These are phyloP conservation scores for Euphorbia celastroides DNA, from an alignment of 441 rosid species.

Conservation along the genomic window DNA sequence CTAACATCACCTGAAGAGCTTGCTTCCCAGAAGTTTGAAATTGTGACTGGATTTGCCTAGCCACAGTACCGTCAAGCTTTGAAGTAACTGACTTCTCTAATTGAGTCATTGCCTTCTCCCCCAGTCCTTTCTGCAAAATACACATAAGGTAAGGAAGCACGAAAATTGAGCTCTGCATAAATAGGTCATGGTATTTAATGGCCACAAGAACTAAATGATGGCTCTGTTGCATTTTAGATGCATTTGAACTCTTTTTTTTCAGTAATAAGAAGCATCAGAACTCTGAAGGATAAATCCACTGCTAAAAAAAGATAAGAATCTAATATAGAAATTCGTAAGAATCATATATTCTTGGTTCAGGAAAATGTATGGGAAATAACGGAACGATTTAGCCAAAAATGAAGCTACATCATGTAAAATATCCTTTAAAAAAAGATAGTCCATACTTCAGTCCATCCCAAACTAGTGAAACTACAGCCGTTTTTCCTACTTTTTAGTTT, in stretches of 20 bases:
- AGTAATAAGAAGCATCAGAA: constrained; percentile 10
- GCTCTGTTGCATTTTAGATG: constrained; percentile 2
- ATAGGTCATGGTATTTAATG: not conserved
- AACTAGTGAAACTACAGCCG: not conserved
- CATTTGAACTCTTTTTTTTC: constrained; percentile 13
- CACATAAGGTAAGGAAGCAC: not conserved
- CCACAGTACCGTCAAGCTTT: constrained; percentile 58
- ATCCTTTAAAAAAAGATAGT: not conserved
- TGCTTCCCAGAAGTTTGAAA: constrained; percentile 81
- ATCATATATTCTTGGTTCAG: constrained; percentile 3
- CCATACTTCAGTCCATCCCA: not conserved
- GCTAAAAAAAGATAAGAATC: constrained; percentile 1
- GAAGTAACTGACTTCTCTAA: constrained; percentile 60
- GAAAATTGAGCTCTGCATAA: not conserved
- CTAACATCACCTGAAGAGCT: constrained; percentile 58
- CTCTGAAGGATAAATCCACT: constrained; percentile 9
- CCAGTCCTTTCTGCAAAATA: constrained; percentile 60
- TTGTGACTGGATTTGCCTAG: constrained; percentile 72
- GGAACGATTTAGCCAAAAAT: not conserved
- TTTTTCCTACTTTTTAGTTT: not conserved
- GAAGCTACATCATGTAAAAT: not conserved
- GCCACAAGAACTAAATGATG: constrained; percentile 3
- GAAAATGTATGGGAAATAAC: not conserved
- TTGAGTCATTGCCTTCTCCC: constrained; percentile 61
- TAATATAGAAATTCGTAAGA: not conserved